phyloP scores from a whole-genome alignment of 257 asterid genomes.

The Solanum corneliomulleri region DNA sequence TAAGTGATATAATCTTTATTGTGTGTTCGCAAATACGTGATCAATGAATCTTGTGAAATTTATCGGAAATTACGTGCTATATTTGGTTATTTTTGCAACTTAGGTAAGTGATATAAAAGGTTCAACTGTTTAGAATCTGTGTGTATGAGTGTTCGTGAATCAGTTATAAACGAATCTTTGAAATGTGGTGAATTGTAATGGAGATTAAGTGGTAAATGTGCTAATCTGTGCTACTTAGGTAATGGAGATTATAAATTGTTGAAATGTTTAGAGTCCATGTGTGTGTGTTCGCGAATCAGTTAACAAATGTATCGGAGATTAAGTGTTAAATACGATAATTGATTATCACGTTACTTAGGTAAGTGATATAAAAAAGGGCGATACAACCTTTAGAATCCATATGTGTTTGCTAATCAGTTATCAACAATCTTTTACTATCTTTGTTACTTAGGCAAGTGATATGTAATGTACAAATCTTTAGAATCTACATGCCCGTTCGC shows the following conservation, averaged over 20 bases:
- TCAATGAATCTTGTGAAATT: neutral
- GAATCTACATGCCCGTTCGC: neutral
- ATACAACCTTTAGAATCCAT: neutral
- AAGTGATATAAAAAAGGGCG: slow-evolving; percentile 17
- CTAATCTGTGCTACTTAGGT: slow-evolving; percentile 45
- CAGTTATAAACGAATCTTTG: neutral
- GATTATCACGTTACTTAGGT: slow-evolving; percentile 26
- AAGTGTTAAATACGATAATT: neutral
- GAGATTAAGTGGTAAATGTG: neutral
- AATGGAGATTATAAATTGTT: slow-evolving; percentile 14
- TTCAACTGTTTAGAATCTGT: slow-evolving; percentile 4
- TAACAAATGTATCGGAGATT: neutral
- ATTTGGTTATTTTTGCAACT: slow-evolving; percentile 25
- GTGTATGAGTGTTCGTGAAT: neutral
- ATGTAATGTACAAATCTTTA: slow-evolving; percentile 6
- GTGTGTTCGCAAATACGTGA: neutral
- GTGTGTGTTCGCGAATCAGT: neutral
- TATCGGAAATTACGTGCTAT: neutral
- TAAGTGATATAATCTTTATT: slow-evolving; percentile 15
- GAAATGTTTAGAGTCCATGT: neutral
- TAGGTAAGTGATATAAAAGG: slow-evolving; percentile 38
- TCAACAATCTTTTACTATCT: slow-evolving; percentile 1
- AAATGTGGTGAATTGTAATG: neutral
- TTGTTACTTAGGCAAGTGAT: slow-evolving; percentile 46
- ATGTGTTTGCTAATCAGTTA: too few species aligned